Percentiles rank a stretch among this genome's conserved stretches.
phyloP scores from a whole-genome alignment of 1,139 yeast species.

The Magnusiomyces ingens region DNA sequence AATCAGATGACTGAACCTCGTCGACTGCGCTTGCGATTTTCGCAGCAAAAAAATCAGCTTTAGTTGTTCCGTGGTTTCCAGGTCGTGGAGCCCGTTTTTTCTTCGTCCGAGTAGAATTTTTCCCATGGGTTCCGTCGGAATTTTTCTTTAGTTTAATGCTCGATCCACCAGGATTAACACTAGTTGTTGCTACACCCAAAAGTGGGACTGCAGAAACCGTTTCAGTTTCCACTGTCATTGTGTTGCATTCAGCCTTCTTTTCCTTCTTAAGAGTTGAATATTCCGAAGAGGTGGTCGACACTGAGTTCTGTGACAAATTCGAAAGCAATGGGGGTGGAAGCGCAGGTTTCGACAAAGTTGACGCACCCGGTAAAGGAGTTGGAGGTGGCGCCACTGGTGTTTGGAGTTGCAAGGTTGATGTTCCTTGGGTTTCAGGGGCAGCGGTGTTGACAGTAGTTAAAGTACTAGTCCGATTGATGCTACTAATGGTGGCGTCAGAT shows the following conservation, averaged over 20 bases:
- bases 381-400: not conserved
- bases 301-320: not conserved
- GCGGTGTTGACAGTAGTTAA: not conserved
- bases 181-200: constrained; percentile 28
- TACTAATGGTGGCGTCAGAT: not conserved
- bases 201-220: constrained; percentile 37
- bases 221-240: constrained; percentile 40
- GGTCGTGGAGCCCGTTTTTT: constrained; percentile 14
- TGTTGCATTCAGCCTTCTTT: constrained; percentile 10
- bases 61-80: constrained; percentile 30
- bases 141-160: constrained; percentile 28
- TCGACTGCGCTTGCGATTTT: constrained; percentile 90
- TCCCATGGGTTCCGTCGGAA: constrained; percentile 27
- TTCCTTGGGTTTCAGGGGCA: not conserved
- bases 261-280: not conserved
- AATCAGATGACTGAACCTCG: constrained; percentile 77
- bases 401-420: not conserved
- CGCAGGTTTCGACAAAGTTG: constrained; percentile 3
- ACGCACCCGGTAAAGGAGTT: not conserved
- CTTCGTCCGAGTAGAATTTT: constrained; percentile 16
- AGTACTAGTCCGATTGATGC: not conserved
- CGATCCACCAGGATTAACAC: constrained; percentile 11
- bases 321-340: not conserved
- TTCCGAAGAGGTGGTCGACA: not conserved
- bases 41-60: constrained; percentile 93